Evolutionary conservation across 345 rosid genomes (phyloP), one percentile per base, ranked within the genome.

Genomic region (Brassica carinata): DNA sequence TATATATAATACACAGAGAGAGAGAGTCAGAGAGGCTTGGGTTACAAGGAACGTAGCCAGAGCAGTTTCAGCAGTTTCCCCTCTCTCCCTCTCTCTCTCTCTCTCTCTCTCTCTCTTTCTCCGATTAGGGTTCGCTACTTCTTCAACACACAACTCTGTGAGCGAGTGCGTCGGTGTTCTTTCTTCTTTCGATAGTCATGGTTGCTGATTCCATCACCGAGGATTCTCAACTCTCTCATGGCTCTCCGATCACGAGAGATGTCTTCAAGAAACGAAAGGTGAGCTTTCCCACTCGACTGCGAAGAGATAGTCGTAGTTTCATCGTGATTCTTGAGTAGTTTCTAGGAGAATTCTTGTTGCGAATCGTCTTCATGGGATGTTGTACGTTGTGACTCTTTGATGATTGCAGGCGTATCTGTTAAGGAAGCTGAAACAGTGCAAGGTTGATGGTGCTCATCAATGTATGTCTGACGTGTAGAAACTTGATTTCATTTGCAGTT

Each of bases 1-100:
- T 58, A 17, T 58, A 17, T 7, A 74, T 61, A 11, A 5, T n/a
- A n/a, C 59, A 5, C 15, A 26, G 2, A 8, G 2, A 7, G 10
- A 15, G 9, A 55, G 26, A 63, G 57, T 13, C 57, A 13, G 5
- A 14, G 27, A 73, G 51, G 72, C 79, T 53, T 75, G 31, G 65
- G 18, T 80, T 75, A 18, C 1, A 71, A 73, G 72, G 89, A 89
- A 80, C 81, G 88, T 79, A 79, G 83, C 87, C 87, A 83, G 91
- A 86, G 88, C 76, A 36, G 31, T 29, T 29, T 29, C 31, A 85
- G 90, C 87, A 84, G 93, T 87, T 88, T 85, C 84, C 87, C 90
- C 72, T 74, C 71, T 69, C 19, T 61, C 43, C 9, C 61, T 75
- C 29, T 67, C 64, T 40, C 11, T 67, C 78, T 78, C 69, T 74